Evolutionary conservation across 2,329 filamentous ascomycete species (phyloP), one percentile per base, ranked within the genome.

Genomic region (Xylariaceae sp.): DNA sequence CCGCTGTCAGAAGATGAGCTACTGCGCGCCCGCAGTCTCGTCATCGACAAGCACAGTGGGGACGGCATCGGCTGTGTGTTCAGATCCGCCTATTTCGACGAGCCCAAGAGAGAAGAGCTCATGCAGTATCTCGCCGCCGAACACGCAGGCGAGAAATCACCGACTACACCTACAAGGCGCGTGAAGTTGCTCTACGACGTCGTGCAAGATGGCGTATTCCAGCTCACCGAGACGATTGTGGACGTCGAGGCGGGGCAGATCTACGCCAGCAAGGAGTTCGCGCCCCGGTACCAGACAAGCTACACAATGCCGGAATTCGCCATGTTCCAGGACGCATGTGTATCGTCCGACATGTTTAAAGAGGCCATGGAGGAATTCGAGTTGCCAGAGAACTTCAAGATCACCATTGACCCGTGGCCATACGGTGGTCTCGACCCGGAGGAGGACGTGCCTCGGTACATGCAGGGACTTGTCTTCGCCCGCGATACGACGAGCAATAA

Each of bases 321-420:
- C n/a, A 46, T 61, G 12, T 74, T 77, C 45, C 63, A 73, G 38
- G 70, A 73, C 19, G 61, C 63, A 9, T 76, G 74, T 53, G 45
- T 74, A 12, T 63, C 69, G 5, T 79, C 76, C 0, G 66, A 72
- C 0, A 60, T 76, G 40, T 79, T 79, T 63, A 70, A 74, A 54
- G 66, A 74, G 13, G 76, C 76, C 47, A 66, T 80, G 62, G 64
- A 72, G 18, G 75, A 78, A 58, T 75, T 79, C 47, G 59, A 63
- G 4, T 63, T 80, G 12, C 76, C 77, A 5, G 69, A 75, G 28
- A 71, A 72, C 58, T 75, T 76, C 47, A 56, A 62, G 34, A 62
- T 77, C 46, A 69, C 67, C 13, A 75, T 78, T 57, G 75, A 78
- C 81, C 56, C 80, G 0, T 91, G 87, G 88, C 89, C 89, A 36